phyloP scores from a whole-genome alignment of 192 early-diverging fungal genomes.

The Mortierella antarctica region DNA sequence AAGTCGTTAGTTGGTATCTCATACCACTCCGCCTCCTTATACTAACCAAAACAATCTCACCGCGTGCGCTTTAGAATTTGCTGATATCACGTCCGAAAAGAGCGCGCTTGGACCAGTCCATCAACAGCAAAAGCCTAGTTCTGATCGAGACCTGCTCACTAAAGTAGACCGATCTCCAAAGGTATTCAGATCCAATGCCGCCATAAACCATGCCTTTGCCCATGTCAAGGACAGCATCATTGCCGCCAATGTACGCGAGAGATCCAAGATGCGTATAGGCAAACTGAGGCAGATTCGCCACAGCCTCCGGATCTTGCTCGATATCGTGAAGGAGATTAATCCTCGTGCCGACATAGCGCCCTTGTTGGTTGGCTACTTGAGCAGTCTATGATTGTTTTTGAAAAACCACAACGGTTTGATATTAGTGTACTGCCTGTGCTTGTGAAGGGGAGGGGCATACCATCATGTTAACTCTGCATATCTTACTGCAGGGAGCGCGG shows the following conservation, averaged over 20 bases:
- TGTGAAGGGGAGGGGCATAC: too few species aligned
- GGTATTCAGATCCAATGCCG: conserved; percentile 62
- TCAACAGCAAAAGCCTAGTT: conserved; percentile 45
- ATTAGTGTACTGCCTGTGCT: not conserved
- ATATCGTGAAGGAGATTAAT: conserved; percentile 52
- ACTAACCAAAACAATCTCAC: too few species aligned
- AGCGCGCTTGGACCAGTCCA: conserved; percentile 60
- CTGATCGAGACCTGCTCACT: conserved; percentile 64
- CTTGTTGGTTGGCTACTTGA: conserved; percentile 68
- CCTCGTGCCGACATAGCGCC: conserved; percentile 58
- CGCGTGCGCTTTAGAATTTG: conserved; percentile 38
- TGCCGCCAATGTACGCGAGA: conserved; percentile 77
- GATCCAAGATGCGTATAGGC: conserved; percentile 73
- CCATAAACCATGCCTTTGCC: conserved; percentile 61
- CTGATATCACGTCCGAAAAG: conserved; percentile 61
- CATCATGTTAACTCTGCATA: not conserved
- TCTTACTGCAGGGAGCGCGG: conserved; percentile 62
- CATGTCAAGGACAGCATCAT: conserved; percentile 64
- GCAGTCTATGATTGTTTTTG: conserved; percentile 55
- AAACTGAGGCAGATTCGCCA: conserved; percentile 63
- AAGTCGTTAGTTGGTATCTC: too few species aligned
- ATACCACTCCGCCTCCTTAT: too few species aligned
- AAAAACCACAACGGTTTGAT: too few species aligned
- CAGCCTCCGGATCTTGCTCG: conserved; percentile 22
- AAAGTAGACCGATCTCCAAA: conserved; percentile 68